Evolutionary conservation across 2,329 filamentous ascomycete species (phyloP).

Genomic region (Aspergillus hortae): DNA sequence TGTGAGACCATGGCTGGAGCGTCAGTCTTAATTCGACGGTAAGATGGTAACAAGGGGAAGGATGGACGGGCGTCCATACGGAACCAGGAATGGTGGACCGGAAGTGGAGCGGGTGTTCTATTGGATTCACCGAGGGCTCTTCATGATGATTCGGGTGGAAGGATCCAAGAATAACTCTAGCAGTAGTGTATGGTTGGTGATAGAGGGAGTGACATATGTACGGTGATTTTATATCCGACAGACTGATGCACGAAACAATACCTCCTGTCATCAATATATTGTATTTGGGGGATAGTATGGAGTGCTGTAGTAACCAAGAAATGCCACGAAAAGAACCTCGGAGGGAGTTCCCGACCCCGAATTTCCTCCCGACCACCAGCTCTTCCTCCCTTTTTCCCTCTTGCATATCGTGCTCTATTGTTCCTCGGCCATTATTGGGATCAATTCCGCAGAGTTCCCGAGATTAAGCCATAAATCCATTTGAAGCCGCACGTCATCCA

Average conservation of each 20-base stretch:
- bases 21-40: neutral
- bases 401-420: neutral
- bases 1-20: neutral
- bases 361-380: constrained; percentile 10
- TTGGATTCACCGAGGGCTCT: no score
- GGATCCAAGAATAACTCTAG: no score
- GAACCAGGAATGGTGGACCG: no score
- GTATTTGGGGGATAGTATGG: neutral
- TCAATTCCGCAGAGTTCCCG: neutral
- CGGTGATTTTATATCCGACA: no score
- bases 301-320: neutral
- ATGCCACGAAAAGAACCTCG: constrained; percentile 9
- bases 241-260: neutral
- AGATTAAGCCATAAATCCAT: neutral
- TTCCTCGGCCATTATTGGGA: neutral
- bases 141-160: no score
- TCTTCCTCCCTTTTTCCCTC: constrained; percentile 1
- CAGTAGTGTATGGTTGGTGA: no score
- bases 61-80: no score
- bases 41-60: no score
- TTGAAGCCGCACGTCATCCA: no score
- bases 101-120: no score
- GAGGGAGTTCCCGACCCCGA: constrained; percentile 12
- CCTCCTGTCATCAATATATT: neutral
- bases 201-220: no score